Evolutionary conservation across 345 rosid genomes (phyloP), one percentile per base, ranked within the genome.

Genomic region (Arabis alpina): DNA sequence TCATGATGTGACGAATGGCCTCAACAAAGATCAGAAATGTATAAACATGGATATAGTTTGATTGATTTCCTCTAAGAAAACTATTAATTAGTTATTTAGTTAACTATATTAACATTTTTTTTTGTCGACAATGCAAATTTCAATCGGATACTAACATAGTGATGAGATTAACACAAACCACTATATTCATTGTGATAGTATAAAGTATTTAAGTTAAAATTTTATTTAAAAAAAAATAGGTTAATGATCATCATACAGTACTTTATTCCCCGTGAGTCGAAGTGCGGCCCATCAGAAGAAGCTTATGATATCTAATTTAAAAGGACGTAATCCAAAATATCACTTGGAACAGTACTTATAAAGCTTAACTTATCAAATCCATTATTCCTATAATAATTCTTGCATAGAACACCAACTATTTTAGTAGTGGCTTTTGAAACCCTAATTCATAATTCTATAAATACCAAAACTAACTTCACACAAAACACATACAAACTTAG

Each of bases 221-320:
- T 34, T 6, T 34, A 6, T 34, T 34, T 34, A 6, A 34, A 34
- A 34, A 6, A 34, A 6, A 8, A 34, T 6, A 34, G 37, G 37
- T 34, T 34, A 32, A 12, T 51, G 53, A 65, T 64, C 71, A 73
- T 45, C 16, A 4, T 4, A 5, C 23, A 59, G 25, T 44, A 53
- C 54, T 73, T 73, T 73, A 54, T 56, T 65, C 28, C 71, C 56
- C 71, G 71, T 63, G 44, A 40, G 36, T 15, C 16, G 57, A 55
- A 56, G 52, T 73, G 77, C 72, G 45, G 77, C 51, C 67, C 72
- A 57, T 49, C 14, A 41, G 28, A 65, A 73, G 37, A 65, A 73
- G 37, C 52, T 65, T 41, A 50, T 65, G 76, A 55, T 48, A 63
- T 36, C 41, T 53, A 32, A 61, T 61, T 23, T 45, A 39, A 58